phyloP scores from a whole-genome alignment of 176 grass and related monocot genomes.

The Musa beccarii region DNA sequence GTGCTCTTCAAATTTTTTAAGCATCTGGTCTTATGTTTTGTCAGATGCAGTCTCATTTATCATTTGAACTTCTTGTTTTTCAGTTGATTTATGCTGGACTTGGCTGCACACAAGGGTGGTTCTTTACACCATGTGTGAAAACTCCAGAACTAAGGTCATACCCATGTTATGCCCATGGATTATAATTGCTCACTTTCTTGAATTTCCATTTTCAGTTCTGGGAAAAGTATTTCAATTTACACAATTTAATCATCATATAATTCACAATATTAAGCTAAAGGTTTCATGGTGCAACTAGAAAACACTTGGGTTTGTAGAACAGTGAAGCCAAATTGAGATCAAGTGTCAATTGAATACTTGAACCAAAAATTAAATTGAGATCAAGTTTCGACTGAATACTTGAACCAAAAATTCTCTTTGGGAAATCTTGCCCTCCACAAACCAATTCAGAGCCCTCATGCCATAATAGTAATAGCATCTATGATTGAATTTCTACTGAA shows the following conservation, averaged over 20 bases:
- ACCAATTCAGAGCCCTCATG: no score
- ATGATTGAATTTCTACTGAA: no score
- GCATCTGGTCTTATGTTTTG: neutral
- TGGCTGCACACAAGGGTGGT: constrained; percentile 96
- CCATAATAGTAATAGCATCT: no score
- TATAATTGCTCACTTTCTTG: neutral
- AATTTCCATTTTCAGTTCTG: no score
- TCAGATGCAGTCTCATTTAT: neutral
- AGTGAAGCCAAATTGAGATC: neutral
- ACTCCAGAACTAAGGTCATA: constrained; percentile 64
- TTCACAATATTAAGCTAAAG: no score
- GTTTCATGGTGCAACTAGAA: no score
- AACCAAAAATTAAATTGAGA: no score
- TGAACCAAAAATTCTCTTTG: neutral
- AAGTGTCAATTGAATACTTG: neutral
- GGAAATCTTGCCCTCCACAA: neutral
- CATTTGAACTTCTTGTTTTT: neutral
- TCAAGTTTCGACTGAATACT: no score
- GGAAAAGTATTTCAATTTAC: no score
- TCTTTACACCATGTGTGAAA: constrained; percentile 81
- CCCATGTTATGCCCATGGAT: constrained; percentile 1
- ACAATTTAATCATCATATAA: no score
- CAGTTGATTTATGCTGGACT: constrained; percentile 95
- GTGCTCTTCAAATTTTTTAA: neutral
- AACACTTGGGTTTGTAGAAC: no score